Conservation (phyloP, 768 basidiomycete genomes). For the Erythrobasidium yunnanense region DNA sequence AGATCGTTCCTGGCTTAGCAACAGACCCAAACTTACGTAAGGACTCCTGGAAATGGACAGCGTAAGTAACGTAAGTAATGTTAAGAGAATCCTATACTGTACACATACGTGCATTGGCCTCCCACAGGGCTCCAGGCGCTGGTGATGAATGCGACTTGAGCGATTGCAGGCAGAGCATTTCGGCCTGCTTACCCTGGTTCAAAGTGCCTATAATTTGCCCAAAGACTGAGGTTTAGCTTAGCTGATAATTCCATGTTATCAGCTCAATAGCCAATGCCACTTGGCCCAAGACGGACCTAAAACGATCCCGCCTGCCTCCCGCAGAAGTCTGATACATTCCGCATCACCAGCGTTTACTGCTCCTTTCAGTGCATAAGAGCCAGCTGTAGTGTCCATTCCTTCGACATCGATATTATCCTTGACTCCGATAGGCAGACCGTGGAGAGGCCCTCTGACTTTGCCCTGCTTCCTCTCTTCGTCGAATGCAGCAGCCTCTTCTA, state of each 20-base stretch:
- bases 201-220: background rate
- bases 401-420: constrained; percentile 28
- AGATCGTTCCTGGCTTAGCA: too few relatives aligned
- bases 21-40: too few relatives aligned
- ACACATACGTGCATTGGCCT: constrained; percentile 5
- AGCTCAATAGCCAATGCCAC: background rate
- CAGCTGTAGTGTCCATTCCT: constrained; percentile 25
- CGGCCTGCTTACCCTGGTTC: background rate
- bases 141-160: background rate
- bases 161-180: background rate
- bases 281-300: background rate
- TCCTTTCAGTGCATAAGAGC: constrained; percentile 13
- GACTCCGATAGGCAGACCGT: constrained; percentile 25
- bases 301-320: constrained; percentile 5
- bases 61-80: too few relatives aligned
- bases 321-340: background rate
- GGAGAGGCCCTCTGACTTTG: constrained; percentile 15
- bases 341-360: constrained; percentile 4
- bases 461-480: constrained; percentile 19
- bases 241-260: background rate
- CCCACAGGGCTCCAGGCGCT: constrained; percentile 8
- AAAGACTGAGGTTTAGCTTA: background rate
- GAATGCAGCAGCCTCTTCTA: constrained; percentile 14
- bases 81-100: background rate
- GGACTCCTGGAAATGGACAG: too few relatives aligned